Evolutionary conservation across 176 grass and related monocot genomes (phyloP).

Genomic region (Tillandsia leiboldiana): DNA sequence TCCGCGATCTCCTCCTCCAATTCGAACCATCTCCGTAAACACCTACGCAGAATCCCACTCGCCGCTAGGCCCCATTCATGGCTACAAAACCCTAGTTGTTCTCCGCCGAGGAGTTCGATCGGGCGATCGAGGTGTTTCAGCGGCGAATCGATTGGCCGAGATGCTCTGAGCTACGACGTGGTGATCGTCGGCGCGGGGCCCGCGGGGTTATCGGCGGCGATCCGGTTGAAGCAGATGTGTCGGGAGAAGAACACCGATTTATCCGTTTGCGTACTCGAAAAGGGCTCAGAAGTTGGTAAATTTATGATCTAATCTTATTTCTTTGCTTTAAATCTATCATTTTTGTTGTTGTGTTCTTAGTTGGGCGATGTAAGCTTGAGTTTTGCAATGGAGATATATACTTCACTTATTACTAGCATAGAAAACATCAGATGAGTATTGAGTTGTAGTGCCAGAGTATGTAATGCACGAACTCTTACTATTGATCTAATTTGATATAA

Average conservation of each 20-base stretch:
- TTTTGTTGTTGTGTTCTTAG: no score
- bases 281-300: conserved; percentile 82
- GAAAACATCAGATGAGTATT: background rate
- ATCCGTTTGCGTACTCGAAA: conserved; percentile 86
- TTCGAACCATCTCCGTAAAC: background rate
- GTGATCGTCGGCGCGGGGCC: conserved; percentile 80
- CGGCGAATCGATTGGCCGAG: conserved; percentile 30
- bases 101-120: background rate
- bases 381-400: background rate
- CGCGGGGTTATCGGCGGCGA: conserved; percentile 71
- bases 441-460: background rate
- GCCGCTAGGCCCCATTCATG: no score
- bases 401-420: background rate
- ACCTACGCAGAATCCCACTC: background rate
- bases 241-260: conserved; percentile 56
- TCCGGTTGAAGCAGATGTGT: conserved; percentile 86
- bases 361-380: background rate
- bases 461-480: background rate
- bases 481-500: no score
- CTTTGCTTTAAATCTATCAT: background rate
- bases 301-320: background rate
- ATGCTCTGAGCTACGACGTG: conserved; percentile 71
- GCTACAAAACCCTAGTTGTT: no score
- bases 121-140: conserved; percentile 25
- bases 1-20: background rate